Conservation (phyloP, 768 basidiomycete genomes). For the Mycena floridula region DNA sequence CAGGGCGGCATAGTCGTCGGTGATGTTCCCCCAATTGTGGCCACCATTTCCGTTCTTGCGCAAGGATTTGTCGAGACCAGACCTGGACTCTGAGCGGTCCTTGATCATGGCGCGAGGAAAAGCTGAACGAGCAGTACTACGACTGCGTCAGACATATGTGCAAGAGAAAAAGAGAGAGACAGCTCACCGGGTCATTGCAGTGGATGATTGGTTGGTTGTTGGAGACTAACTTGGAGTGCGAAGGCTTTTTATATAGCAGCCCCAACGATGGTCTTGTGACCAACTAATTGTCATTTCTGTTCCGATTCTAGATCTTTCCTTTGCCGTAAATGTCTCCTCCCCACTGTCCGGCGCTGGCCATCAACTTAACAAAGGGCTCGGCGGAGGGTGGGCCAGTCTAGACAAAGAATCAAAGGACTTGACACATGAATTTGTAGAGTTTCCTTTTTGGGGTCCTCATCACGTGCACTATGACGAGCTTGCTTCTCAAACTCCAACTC, state of each 20-base stretch:
- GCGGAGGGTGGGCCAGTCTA: too few relatives aligned
- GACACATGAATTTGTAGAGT: too few relatives aligned
- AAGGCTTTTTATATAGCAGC: background rate
- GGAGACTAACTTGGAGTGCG: background rate
- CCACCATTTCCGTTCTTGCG: slow-evolving; percentile 78
- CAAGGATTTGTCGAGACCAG: slow-evolving; percentile 63
- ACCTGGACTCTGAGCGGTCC: slow-evolving; percentile 77
- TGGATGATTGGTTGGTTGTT: slow-evolving; percentile 1
- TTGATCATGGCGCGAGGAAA: slow-evolving; percentile 66
- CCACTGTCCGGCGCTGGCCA: too few relatives aligned
- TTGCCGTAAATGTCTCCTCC: too few relatives aligned
- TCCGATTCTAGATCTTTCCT: background rate
- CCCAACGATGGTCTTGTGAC: background rate
- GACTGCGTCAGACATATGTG: too few relatives aligned
- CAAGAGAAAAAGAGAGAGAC: too few relatives aligned
- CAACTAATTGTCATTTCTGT: too few relatives aligned
- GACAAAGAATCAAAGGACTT: too few relatives aligned
- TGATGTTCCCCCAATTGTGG: slow-evolving; percentile 81
- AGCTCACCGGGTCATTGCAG: slow-evolving; percentile 71
- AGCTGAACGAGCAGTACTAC: slow-evolving; percentile 67
- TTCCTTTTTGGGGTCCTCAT: too few relatives aligned
- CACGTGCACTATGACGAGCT: too few relatives aligned
- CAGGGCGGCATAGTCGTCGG: slow-evolving; percentile 51
- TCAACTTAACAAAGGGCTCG: too few relatives aligned
- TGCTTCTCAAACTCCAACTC: too few relatives aligned